phyloP scores from a whole-genome alignment of 1,139 yeast genomes.

The Petasospora rhodanensis region DNA sequence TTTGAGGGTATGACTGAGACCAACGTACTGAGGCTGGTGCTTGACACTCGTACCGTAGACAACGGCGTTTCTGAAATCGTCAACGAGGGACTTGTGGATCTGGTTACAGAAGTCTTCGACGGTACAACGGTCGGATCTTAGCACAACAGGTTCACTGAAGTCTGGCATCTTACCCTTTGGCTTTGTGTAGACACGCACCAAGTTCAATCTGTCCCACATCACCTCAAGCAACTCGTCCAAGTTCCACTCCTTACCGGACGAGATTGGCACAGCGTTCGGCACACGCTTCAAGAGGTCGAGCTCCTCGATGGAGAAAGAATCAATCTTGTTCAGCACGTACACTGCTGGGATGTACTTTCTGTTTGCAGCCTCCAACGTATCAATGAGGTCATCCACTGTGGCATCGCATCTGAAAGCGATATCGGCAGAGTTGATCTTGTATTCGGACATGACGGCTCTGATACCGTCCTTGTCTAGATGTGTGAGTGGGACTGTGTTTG shows the following conservation, averaged over 20 bases:
- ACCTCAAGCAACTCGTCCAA: conserved; percentile 86
- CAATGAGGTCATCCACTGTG: conserved; percentile 91
- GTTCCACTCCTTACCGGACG: conserved; percentile 95
- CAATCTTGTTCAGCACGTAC: conserved; percentile 92
- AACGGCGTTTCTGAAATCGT: conserved; percentile 86
- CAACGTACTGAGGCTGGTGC: conserved; percentile 98
- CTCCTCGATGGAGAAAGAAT: conserved; percentile 90
- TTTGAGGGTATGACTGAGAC: conserved; percentile 71
- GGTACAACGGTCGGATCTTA: conserved; percentile 73
- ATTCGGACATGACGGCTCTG: conserved; percentile 93
- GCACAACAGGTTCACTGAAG: conserved; percentile 89
- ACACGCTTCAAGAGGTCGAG: conserved; percentile 83
- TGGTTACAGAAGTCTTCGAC: conserved; percentile 96
- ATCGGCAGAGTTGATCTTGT: conserved; percentile 94
- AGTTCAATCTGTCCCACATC: conserved; percentile 89
- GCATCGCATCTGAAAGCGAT: conserved; percentile 97
- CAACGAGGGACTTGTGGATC: conserved; percentile 90
- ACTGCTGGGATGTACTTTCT: conserved; percentile 94
- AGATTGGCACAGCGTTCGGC: conserved; percentile 95
- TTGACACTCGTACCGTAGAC: conserved; percentile 91
- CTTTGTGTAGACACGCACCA: conserved; percentile 94
- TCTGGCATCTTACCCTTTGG: conserved; percentile 96
- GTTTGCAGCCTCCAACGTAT: conserved; percentile 84
- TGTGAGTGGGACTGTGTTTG: conserved; percentile 89
- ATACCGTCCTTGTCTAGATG: conserved; percentile 90